Evolutionary conservation across 495 filamentous ascomycete species (phyloP).

Genomic region (Aspergillus mulundensis): DNA sequence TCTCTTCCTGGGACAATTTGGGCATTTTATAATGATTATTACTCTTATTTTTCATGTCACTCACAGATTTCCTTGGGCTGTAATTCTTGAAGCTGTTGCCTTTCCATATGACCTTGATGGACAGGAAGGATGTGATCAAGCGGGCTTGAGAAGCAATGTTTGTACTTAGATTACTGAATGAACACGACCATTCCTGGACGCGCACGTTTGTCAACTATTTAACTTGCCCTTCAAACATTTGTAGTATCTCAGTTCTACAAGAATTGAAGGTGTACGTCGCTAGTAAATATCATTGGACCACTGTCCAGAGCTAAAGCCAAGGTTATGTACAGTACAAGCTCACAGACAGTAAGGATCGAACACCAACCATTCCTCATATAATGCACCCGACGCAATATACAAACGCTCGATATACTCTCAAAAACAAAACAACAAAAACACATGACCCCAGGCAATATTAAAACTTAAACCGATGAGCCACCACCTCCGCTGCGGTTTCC

Average conservation of each 20-base stretch:
- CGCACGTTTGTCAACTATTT: too few relatives aligned
- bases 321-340: too few relatives aligned
- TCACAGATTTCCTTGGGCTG: slow-evolving; percentile 15
- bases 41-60: slow-evolving; percentile 13
- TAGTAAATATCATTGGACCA: too few relatives aligned
- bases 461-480: not conserved
- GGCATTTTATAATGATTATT: slow-evolving; percentile 13
- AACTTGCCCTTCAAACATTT: too few relatives aligned
- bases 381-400: not conserved
- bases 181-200: slow-evolving; percentile 15
- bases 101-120: slow-evolving; percentile 13
- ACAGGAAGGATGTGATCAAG: slow-evolving; percentile 23
- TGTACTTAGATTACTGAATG: slow-evolving; percentile 23
- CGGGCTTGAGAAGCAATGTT: slow-evolving; percentile 25
- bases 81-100: slow-evolving; percentile 16
- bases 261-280: too few relatives aligned
- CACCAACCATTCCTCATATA: too few relatives aligned
- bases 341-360: too few relatives aligned
- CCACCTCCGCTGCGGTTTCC: not conserved
- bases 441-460: not conserved
- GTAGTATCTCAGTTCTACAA: too few relatives aligned
- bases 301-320: too few relatives aligned
- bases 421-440: not conserved
- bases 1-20: slow-evolving; percentile 14
- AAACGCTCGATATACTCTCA: not conserved